Evolutionary conservation across 331 rosid species (phyloP).

Genomic region (Malus hybrid): DNA sequence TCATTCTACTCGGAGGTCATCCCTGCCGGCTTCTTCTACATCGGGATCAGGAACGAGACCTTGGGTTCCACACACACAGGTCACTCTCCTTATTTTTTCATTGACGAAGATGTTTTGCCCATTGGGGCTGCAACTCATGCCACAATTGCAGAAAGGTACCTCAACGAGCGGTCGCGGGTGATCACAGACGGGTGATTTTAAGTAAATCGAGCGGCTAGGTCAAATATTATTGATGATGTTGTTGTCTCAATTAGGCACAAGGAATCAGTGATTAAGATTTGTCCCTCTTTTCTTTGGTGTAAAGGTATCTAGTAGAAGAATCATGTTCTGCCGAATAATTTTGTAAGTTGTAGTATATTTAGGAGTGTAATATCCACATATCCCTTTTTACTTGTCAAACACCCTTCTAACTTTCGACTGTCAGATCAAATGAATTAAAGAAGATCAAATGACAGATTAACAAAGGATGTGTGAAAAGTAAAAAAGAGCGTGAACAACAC

Average conservation of each 20-base stretch:
- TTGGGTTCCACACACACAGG: conserved; percentile 88
- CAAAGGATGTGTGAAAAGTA: too few species aligned
- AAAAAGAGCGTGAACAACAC: too few species aligned
- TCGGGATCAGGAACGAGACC: conserved; percentile 83
- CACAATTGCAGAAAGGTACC: conserved; percentile 88
- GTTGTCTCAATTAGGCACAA: neutral
- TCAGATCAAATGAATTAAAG: too few species aligned
- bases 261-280: neutral
- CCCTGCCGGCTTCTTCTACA: conserved; percentile 84
- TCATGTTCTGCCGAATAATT: neutral
- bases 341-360: neutral
- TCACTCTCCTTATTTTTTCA: conserved; percentile 88
- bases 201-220: neutral
- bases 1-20: conserved; percentile 71
- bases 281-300: neutral
- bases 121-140: conserved; percentile 85
- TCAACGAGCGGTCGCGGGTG: conserved; percentile 37
- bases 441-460: too few species aligned
- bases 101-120: conserved; percentile 81
- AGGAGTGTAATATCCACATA: too few species aligned
- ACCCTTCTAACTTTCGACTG: too few species aligned
- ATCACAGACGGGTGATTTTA: neutral
- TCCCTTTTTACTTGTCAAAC: too few species aligned
- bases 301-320: neutral
- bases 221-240: neutral